These are phyloP conservation scores for Salix suchowensis DNA, from an alignment of 345 rosid species.

Conservation along the genomic window DNA sequence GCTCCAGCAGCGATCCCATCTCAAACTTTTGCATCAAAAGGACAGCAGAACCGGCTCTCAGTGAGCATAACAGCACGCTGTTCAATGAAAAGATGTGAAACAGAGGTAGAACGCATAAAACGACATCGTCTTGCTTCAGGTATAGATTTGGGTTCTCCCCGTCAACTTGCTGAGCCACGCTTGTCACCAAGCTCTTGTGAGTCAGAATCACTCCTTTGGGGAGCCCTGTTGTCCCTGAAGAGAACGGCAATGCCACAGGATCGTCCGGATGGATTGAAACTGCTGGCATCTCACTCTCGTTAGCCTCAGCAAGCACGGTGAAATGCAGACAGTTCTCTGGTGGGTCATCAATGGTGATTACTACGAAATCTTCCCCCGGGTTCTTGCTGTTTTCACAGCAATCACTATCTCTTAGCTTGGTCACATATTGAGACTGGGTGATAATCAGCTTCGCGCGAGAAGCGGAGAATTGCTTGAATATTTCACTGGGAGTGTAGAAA, in stretches of 20 bases:
- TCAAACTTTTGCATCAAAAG: conserved; percentile 88
- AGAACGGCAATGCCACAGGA: conserved; percentile 74
- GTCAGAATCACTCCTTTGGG: conserved; percentile 89
- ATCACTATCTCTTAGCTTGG: conserved; percentile 36
- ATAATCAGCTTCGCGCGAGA: conserved; percentile 59
- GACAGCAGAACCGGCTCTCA: conserved; percentile 71
- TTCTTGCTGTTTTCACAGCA: conserved; percentile 6
- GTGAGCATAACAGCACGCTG: conserved; percentile 62
- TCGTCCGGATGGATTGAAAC: conserved; percentile 45
- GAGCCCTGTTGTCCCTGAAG: conserved; percentile 88
- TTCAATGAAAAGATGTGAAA: conserved; percentile 81
- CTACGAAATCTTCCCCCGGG: conserved; percentile 41
- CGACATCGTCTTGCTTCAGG: conserved; percentile 51
- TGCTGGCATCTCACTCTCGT: conserved; percentile 30
- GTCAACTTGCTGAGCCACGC: conserved; percentile 93
- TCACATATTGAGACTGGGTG: conserved; percentile 65
- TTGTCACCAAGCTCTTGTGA: conserved; percentile 71
- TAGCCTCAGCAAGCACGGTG: conserved; percentile 37
- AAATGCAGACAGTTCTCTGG: conserved; percentile 68
- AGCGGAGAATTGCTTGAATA: conserved; percentile 52
- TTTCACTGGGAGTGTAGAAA: conserved; percentile 68
- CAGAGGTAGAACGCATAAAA: conserved; percentile 77
- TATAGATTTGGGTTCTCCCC: conserved; percentile 84
- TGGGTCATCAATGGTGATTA: conserved; percentile 57
- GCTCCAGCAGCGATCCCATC: conserved; percentile 59